phyloP scores from a whole-genome alignment of 192 early-diverging fungal species.

The Linnemannia schmuckeri region DNA sequence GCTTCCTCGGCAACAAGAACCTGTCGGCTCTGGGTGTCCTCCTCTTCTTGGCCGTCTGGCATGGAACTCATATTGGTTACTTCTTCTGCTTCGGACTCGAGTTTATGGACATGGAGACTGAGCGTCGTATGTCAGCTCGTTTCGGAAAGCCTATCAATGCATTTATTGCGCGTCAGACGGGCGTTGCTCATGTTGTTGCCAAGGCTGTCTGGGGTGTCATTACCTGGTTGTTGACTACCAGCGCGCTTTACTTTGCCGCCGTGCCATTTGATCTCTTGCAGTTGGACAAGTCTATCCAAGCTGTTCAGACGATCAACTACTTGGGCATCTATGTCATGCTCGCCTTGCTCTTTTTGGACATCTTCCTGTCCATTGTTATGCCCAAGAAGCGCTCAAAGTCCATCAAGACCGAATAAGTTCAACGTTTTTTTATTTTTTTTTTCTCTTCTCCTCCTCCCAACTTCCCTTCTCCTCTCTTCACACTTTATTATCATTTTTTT shows the following conservation, averaged over 20 bases:
- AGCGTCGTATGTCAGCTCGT: slow-evolving; percentile 51
- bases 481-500: background rate
- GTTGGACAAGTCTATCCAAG: slow-evolving; percentile 40
- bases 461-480: background rate
- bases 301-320: slow-evolving; percentile 32
- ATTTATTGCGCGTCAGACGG: slow-evolving; percentile 43
- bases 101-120: slow-evolving; percentile 67
- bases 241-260: slow-evolving; percentile 61
- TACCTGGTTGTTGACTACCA: slow-evolving; percentile 61
- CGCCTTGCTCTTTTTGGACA: slow-evolving; percentile 25
- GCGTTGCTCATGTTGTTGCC: slow-evolving; percentile 7
- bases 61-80: slow-evolving; percentile 72
- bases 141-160: slow-evolving; percentile 49
- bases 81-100: slow-evolving; percentile 69
- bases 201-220: slow-evolving; percentile 41
- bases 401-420: slow-evolving; percentile 48
- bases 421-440: background rate
- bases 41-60: slow-evolving; percentile 73
- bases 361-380: slow-evolving; percentile 34
- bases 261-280: slow-evolving; percentile 66
- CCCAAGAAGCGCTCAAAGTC: slow-evolving; percentile 57
- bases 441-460: background rate
- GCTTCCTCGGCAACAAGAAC: slow-evolving; percentile 69
- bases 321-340: slow-evolving; percentile 47
- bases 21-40: slow-evolving; percentile 61